Base-by-base conservation (phyloP, 1,284 basidiomycete species). In the Stereum hirsutum region DNA sequence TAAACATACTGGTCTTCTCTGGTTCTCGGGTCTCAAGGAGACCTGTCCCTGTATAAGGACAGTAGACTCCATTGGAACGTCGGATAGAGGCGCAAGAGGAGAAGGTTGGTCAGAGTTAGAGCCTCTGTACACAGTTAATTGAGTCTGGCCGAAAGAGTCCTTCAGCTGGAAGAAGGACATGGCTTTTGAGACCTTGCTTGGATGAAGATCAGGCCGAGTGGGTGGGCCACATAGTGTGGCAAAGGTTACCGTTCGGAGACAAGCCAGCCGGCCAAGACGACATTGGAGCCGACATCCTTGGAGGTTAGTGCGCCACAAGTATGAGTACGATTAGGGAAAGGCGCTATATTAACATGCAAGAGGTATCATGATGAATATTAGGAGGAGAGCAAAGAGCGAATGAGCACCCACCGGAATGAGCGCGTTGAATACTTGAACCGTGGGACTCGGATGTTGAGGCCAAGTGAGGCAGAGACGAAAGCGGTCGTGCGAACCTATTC, bases 121-220 rank as follows among this genome's bases (percentile, higher is more conserved):
- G 64, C n/a, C n/a, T n/a, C n/a, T n/a, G n/a, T n/a, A n/a, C 48
- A 81, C 74, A 50, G 90, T 72, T 44, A 96, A 80, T 63, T 96
- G 93, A 0, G 81, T 76, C 0, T 72, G 75, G 35, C 87, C 86
- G 47, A 74, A 73, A 38, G 79, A 70, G 59, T 94, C 89, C 53
- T 80, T 84, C 52, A 96, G 70, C 19, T 81, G 82, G 62, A 82
- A 79, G 66, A 92, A 90, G 41, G 84, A 83, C 56, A 89, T 57
- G 52, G 61, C 66, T 63, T 74, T 81, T 63, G 66, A 72, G 12
- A 81, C 71, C 62, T 82, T 83, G 38, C 84, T 88, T 42, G 34
- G 36, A 7, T 28, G 40, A n/a, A 35, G 46, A 44, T 41, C 36
- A 39, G 38, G 27, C 37, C 21, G 41, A 27, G 39, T 30, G 44